Base-by-base conservation (phyloP, 83 land plant species). In the Diphasiastrum complanatum region DNA sequence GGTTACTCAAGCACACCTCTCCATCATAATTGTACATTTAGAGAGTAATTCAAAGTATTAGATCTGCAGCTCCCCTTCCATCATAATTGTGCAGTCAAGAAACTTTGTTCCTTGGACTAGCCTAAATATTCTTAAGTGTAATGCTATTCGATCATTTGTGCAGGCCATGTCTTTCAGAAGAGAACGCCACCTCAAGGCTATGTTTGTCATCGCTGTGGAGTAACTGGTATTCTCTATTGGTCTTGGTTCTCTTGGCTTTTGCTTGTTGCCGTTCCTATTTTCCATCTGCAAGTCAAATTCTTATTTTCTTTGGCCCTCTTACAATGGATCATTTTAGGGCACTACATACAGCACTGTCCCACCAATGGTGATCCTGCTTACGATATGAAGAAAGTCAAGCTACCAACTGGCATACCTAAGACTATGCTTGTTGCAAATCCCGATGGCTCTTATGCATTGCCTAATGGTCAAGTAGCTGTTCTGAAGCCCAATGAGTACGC, bases 401-500 rank as follows among this genome's bases (percentile, higher is more conserved):
- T 84, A 5, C 97, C 97, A 19, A 90, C 97, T 65, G 93, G 97
- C 18, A 90, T 90, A 51, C 97, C 97, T 40, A 90, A 81, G 64
- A 89, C 97, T 5, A 90, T 90, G 97, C 73, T 90, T 40, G 90
- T 90, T 69, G 84, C 86, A 3, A 86, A 78, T 55, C 86, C 93
- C 14, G 93, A 90, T 66, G 97, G 97, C 23, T 86, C 97, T 16
- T 90, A 90, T 79, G 92, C 93, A 5, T 41, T 90, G 71, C 97
- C 97, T 33, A 86, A 81, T 76, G 97, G 97, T 14, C 82, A 80
- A 10, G 83, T 78, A 52, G 97, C 86, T 48, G 89, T 83, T 47
- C 51, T 90, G 61, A 83, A 64, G 62, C 97, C 97, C 24, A 90
- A 90, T 64, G 97, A 90, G 97, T 90, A 79, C 60, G 87, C 40